Evolutionary conservation across 2,329 filamentous ascomycete species (phyloP).

Genomic region (Claviceps digitariae): DNA sequence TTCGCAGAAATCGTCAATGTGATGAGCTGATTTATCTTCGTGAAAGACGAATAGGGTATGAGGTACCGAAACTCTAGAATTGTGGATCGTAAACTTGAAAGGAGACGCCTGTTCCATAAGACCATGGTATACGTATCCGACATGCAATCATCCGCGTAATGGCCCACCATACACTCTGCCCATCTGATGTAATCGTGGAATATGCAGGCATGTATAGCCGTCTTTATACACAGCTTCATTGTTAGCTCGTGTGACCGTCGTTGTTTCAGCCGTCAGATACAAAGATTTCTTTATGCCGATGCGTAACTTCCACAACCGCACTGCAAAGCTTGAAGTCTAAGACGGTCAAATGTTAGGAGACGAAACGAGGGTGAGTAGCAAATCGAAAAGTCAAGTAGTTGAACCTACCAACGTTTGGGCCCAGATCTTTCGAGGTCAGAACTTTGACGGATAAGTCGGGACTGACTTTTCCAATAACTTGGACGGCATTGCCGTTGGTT

Average conservation of each 20-base stretch:
- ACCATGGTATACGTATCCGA: not conserved
- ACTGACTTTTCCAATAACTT: slow-evolving; percentile 71
- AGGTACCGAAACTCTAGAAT: not conserved
- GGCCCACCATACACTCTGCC: not conserved
- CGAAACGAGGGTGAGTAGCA: no score
- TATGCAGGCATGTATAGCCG: not conserved
- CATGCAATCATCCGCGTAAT: not conserved
- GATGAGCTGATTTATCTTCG: not conserved
- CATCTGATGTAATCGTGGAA: not conserved
- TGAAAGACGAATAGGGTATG: not conserved
- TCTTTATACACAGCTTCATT: not conserved
- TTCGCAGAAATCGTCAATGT: not conserved
- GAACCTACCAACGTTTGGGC: slow-evolving; percentile 51
- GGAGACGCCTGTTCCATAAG: not conserved
- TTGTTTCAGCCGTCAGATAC: slow-evolving; percentile 33
- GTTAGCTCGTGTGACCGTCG: not conserved
- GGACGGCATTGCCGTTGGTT: slow-evolving; percentile 53
- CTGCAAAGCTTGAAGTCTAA: slow-evolving; percentile 64
- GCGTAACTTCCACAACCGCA: slow-evolving; percentile 73
- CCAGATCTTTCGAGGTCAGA: slow-evolving; percentile 56
- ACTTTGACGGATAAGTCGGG: slow-evolving; percentile 59
- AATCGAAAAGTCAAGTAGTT: not conserved
- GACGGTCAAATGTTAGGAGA: not conserved
- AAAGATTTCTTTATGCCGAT: slow-evolving; percentile 70
- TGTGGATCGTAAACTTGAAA: not conserved